Percentiles rank a stretch among this genome's conserved stretches.
Conservation (phyloP, 1,284 basidiomycete species). For the Filobasidium uniguttulatum region DNA sequence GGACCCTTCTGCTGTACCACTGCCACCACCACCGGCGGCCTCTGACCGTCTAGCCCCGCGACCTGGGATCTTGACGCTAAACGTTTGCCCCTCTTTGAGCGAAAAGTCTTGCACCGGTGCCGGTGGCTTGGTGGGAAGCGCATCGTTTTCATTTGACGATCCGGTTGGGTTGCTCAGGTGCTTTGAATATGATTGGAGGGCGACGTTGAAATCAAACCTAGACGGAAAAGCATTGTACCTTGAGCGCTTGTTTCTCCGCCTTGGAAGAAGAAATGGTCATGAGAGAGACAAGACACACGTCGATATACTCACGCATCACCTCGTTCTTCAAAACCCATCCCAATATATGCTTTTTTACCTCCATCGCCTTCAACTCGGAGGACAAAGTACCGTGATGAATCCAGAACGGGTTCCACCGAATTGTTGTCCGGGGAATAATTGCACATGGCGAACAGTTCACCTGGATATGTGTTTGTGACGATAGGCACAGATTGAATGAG, state of each 20-base stretch:
- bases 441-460: constrained; percentile 66
- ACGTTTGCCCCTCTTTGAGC: constrained; percentile 91
- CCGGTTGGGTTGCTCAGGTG: constrained; percentile 41
- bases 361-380: constrained; percentile 69
- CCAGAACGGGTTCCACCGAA: constrained; percentile 84
- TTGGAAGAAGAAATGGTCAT: neutral
- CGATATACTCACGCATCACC: constrained; percentile 56
- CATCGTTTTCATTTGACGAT: constrained; percentile 29
- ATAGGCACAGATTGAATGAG: neutral
- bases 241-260: neutral
- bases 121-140: constrained; percentile 39
- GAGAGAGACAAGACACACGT: neutral
- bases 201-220: constrained; percentile 43
- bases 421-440: constrained; percentile 68
- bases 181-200: constrained; percentile 91
- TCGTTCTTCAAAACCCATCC: constrained; percentile 83
- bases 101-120: constrained; percentile 89
- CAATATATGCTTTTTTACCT: constrained; percentile 78
- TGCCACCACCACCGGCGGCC: too few species aligned
- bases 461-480: constrained; percentile 25
- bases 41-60: constrained; percentile 19
- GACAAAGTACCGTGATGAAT: constrained; percentile 93
- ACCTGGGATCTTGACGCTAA: constrained; percentile 79
- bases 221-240: neutral
- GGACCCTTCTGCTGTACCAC: neutral